A percentile compares a stretch with the other conserved stretches of the same genome.
Conservation (phyloP, 176 grass and related monocot species). For the Aegilops bicornis region DNA sequence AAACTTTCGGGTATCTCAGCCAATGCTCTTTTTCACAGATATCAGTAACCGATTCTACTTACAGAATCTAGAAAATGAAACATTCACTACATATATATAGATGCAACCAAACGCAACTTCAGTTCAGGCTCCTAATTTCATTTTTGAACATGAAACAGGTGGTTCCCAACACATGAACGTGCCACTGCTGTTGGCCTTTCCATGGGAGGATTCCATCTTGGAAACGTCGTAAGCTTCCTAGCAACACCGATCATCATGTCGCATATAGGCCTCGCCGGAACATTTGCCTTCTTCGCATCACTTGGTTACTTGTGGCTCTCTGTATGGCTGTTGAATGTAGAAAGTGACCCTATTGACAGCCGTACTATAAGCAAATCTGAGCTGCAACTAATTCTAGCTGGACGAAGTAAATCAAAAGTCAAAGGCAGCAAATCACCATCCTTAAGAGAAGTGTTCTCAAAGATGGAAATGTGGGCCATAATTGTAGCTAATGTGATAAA, state of each 20-base stretch:
- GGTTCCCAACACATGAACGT: slow-evolving; percentile 91
- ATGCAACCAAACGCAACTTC: slow-evolving; percentile 6
- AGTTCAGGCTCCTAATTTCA: slow-evolving; percentile 21
- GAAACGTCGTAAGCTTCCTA: slow-evolving; percentile 96
- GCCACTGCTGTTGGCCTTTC: slow-evolving; percentile 84
- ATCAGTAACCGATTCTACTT: background rate
- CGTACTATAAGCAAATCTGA: slow-evolving; percentile 76
- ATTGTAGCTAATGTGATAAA: slow-evolving; percentile 91
- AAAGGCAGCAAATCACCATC: slow-evolving; percentile 58
- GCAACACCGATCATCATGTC: slow-evolving; percentile 79
- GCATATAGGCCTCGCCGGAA: slow-evolving; percentile 59
- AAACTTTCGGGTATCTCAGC: background rate
- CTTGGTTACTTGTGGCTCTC: slow-evolving; percentile 75
- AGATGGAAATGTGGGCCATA: slow-evolving; percentile 65
- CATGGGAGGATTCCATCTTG: slow-evolving; percentile 97
- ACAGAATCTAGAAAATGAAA: slow-evolving; percentile 16
- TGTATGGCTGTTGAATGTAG: slow-evolving; percentile 65
- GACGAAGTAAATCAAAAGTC: slow-evolving; percentile 56
- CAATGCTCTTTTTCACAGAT: background rate
- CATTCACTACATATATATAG: background rate
- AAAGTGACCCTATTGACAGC: slow-evolving; percentile 80
- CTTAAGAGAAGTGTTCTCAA: slow-evolving; percentile 64
- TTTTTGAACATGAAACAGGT: slow-evolving; percentile 54
- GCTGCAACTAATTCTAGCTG: slow-evolving; percentile 72
- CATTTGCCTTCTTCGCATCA: slow-evolving; percentile 78